Conservation (phyloP, 2,329 filamentous ascomycete genomes). For the Hymenoscyphus occultus region DNA sequence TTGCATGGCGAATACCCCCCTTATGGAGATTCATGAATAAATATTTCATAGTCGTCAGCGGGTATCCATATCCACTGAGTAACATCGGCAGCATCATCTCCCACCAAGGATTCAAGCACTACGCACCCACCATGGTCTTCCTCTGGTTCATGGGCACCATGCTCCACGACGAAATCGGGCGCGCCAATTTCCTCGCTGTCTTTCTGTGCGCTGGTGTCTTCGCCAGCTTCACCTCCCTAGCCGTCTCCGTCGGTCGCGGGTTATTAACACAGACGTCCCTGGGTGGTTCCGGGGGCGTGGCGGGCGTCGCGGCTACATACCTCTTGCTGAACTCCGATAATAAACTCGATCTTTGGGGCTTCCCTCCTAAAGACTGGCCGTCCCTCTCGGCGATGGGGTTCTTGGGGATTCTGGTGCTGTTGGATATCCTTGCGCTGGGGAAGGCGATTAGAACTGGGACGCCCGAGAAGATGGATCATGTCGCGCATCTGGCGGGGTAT, state of each 20-base stretch:
- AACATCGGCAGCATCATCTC: conserved; percentile 66
- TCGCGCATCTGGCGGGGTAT: conserved; percentile 40
- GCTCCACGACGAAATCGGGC: conserved; percentile 68
- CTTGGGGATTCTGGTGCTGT: conserved; percentile 50
- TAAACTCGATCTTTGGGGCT: conserved; percentile 54
- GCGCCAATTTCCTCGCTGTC: conserved; percentile 66
- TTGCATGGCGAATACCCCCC: conserved; percentile 61
- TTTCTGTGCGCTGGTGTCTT: conserved; percentile 58
- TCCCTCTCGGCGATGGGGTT: conserved; percentile 55
- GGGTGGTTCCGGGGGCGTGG: conserved; percentile 65
- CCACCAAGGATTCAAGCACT: conserved; percentile 61
- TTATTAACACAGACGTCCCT: conserved; percentile 49
- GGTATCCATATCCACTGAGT: conserved; percentile 59
- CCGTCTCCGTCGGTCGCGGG: conserved; percentile 39
- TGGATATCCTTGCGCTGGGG: conserved; percentile 46
- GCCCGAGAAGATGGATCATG: conserved; percentile 36
- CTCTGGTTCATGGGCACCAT: conserved; percentile 65
- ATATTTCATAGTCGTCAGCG: conserved; percentile 64
- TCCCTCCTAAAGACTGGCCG: conserved; percentile 51
- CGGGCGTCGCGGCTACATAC: conserved; percentile 60
- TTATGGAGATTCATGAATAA: conserved; percentile 65
- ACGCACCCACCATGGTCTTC: conserved; percentile 61
- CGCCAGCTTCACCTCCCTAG: conserved; percentile 58
- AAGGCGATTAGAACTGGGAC: conserved; percentile 10
- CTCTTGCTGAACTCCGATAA: conserved; percentile 58